Percentiles rank a stretch among this genome's conserved stretches.
Evolutionary conservation across 305 asterid genomes (phyloP).

Genomic region (Solanum aculeatissimum): DNA sequence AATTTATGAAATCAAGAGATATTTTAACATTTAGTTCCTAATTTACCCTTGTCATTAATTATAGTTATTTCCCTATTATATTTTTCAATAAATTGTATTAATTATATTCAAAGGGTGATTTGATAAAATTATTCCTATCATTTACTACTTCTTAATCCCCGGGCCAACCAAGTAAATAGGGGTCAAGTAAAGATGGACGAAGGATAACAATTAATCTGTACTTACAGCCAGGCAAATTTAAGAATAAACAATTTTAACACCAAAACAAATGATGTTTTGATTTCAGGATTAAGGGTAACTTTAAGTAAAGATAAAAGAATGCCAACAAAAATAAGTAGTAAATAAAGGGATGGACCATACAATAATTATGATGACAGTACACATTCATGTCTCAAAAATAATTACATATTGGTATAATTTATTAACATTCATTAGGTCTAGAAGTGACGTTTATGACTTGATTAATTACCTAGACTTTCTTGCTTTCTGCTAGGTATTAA

Average conservation of each 20-base stretch:
- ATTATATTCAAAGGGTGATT: too few relatives aligned
- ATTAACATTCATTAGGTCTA: neutral
- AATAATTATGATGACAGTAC: neutral
- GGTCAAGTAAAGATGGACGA: too few relatives aligned
- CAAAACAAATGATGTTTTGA: neutral
- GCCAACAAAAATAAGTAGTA: neutral
- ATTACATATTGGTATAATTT: neutral
- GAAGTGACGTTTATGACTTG: neutral
- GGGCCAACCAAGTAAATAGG: too few relatives aligned
- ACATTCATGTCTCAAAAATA: neutral
- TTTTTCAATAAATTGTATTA: too few relatives aligned
- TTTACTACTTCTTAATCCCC: too few relatives aligned
- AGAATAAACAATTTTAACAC: neutral
- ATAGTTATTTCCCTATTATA: too few relatives aligned
- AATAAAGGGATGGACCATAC: neutral
- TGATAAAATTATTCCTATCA: too few relatives aligned
- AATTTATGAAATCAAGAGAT: too few relatives aligned
- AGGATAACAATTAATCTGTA: neutral
- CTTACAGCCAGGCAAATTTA: neutral
- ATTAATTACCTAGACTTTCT: neutral
- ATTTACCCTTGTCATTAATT: too few relatives aligned
- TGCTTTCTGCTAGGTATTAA: neutral
- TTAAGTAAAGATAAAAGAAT: neutral
- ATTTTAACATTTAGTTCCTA: too few relatives aligned
- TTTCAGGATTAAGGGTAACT: neutral